Conservation (phyloP, 768 basidiomycete species). For the Collybiopsis luxurians region DNA sequence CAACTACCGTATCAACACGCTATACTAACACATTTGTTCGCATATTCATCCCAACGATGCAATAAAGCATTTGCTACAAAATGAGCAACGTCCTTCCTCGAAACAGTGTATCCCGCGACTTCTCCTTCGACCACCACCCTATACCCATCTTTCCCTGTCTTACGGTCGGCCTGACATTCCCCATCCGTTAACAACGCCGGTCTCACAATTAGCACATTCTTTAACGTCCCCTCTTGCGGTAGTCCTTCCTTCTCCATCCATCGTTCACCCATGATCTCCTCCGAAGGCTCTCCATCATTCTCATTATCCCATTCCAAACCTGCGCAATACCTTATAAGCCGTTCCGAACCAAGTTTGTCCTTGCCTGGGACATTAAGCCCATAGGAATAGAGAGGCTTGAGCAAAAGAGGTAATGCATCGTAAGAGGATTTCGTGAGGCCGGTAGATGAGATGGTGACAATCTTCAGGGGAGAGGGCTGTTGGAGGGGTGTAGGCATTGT, state of each 20-base stretch:
- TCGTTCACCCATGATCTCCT: conserved; percentile 38
- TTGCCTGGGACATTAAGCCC: conserved; percentile 44
- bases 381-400: conserved; percentile 49
- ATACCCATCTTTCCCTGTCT: conserved; percentile 30
- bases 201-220: conserved; percentile 47
- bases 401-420: conserved; percentile 39
- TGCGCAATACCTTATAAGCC: conserved; percentile 41
- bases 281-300: conserved; percentile 34
- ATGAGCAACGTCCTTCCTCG: conserved; percentile 63
- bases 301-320: conserved; percentile 48
- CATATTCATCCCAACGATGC: conserved; percentile 50
- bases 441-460: conserved; percentile 52
- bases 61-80: conserved; percentile 51
- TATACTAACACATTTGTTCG: conserved; percentile 47
- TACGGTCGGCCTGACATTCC: conserved; percentile 39
- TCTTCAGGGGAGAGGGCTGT: conserved; percentile 36
- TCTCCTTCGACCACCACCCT: conserved; percentile 40
- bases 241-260: conserved; percentile 46
- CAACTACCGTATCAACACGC: no score
- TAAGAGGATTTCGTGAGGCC: conserved; percentile 50
- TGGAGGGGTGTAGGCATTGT: conserved; percentile 54
- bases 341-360: conserved; percentile 64
- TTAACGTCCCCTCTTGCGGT: conserved; percentile 41
- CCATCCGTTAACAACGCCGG: conserved; percentile 62
- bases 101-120: conserved; percentile 49